A percentile compares a stretch with the other conserved stretches of the same genome.
Conservation (phyloP, 192 early-diverging fungal genomes). For the Coemansia sp. region DNA sequence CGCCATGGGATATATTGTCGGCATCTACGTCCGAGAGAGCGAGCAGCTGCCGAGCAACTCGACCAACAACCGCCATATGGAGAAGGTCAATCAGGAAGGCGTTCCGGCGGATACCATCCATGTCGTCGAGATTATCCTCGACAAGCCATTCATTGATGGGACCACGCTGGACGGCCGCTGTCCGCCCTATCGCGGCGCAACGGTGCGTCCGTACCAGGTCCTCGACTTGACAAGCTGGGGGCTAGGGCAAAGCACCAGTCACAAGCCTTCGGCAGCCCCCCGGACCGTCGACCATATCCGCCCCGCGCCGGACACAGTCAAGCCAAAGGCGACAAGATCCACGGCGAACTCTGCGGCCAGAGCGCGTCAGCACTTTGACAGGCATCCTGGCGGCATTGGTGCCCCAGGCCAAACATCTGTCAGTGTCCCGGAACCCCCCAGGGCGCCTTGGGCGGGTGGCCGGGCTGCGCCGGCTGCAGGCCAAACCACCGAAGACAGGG, state of each 20-base stretch:
- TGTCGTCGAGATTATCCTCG: conserved; percentile 83
- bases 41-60: neutral
- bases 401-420: neutral
- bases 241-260: conserved; percentile 16
- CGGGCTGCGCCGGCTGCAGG: neutral
- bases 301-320: conserved; percentile 9
- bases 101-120: conserved; percentile 51
- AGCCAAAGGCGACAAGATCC: conserved; percentile 3
- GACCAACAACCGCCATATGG: conserved; percentile 50
- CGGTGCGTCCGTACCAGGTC: conserved; percentile 56
- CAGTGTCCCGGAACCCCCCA: conserved; percentile 27
- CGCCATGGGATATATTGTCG: conserved; percentile 78
- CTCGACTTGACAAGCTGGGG: conserved; percentile 65
- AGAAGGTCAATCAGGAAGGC: conserved; percentile 58
- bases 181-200: conserved; percentile 65
- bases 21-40: conserved; percentile 45
- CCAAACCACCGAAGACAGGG: conserved; percentile 4
- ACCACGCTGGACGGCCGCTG: conserved; percentile 73
- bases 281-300: conserved; percentile 21
- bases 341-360: conserved; percentile 18
- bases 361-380: conserved; percentile 7
- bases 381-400: neutral
- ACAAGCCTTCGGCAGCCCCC: conserved; percentile 12
- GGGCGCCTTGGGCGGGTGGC: conserved; percentile 27
- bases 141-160: conserved; percentile 74